A percentile compares a stretch with the other conserved stretches of the same genome.
These are phyloP conservation scores for Acanthamoeba quina DNA, from an alignment of 208 protist genomes.

Conservation along the genomic window DNA sequence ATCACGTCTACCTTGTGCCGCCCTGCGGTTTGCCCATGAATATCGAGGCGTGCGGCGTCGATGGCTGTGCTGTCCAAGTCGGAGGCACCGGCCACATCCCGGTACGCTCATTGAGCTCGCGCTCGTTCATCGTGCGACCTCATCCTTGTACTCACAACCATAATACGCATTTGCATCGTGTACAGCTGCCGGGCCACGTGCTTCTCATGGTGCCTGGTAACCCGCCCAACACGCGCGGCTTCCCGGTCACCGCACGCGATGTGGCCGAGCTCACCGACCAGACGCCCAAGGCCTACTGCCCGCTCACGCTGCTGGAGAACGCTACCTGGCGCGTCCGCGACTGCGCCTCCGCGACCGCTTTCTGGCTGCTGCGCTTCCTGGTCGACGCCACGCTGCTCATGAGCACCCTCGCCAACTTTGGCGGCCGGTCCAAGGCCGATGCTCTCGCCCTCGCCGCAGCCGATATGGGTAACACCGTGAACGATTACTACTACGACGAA, in stretches of 20 bases:
- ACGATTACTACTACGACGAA: background rate
- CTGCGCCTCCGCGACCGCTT: background rate
- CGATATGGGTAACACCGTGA: background rate
- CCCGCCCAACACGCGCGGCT: background rate
- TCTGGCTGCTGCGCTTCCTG: slow-evolving; percentile 26
- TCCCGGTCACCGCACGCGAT: background rate
- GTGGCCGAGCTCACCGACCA: background rate
- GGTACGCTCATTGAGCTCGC: background rate
- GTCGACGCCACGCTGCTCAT: slow-evolving; percentile 21
- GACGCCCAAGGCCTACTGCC: slow-evolving; percentile 20
- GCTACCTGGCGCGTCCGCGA: background rate
- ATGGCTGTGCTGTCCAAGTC: slow-evolving; percentile 13
- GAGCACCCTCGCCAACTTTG: slow-evolving; percentile 18
- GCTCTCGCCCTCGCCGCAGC: background rate
- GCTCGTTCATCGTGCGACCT: background rate
- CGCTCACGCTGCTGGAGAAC: background rate
- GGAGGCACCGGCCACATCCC: background rate
- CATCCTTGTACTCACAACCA: background rate
- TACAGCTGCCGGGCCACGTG: slow-evolving; percentile 14
- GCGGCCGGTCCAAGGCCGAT: background rate
- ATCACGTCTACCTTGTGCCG: slow-evolving; percentile 32
- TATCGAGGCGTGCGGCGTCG: slow-evolving; percentile 22
- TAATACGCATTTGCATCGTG: too few relatives aligned
- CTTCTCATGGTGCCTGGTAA: background rate
- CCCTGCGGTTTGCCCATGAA: slow-evolving; percentile 51